Base-by-base conservation (phyloP, 805 yeast species). In the Danielia reshetovae region DNA sequence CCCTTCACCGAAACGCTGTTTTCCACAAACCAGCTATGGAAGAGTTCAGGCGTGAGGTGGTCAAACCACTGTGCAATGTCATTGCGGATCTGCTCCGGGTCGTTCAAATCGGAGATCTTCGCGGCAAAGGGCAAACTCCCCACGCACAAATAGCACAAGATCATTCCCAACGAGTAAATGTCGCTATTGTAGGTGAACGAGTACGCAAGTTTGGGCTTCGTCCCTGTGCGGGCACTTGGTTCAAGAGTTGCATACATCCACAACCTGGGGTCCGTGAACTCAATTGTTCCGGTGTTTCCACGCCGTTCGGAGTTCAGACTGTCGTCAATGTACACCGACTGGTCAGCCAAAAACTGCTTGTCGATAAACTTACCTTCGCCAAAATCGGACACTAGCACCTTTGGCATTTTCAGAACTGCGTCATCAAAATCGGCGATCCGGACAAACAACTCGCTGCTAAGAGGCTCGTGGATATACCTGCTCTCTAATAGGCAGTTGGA, bases 241-340 rank as follows among this genome's bases (percentile, higher is more conserved):
- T 49, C 52, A 25, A 35, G 36, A 19, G 42, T 40, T 6, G 57
- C 44, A 27, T 42, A 51, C 2, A 66, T 52, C 47, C 86, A 69
- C 8, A 85, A 65, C 47, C 87, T 95, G 0, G 96, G 96, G 0
- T 96, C 95, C 14, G 87, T 79, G 48, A 79, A 88, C 50, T 87
- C 96, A 6, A 87, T 51, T 0, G 96, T 88, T 0, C 96, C 96
- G 0, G 96, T 88, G 27, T 79, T 75, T 0, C 96, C 96, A 4
- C 88, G 79, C 1, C 89, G 79, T 7, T 70, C 68, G 30, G 88
- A 63, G 27, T 24, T 22, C 22, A 11, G 5, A n/a, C n/a, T n/a
- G 7, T 35, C 38, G 30, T 22, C 38, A 12, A 17, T 35, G 54
- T 58, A 16, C 72, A 36, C 10, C 12, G 29, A 15, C 18, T 15